These are phyloP conservation scores for Passiflora organensis DNA, from an alignment of 345 rosid genomes.

Conservation along the genomic window DNA sequence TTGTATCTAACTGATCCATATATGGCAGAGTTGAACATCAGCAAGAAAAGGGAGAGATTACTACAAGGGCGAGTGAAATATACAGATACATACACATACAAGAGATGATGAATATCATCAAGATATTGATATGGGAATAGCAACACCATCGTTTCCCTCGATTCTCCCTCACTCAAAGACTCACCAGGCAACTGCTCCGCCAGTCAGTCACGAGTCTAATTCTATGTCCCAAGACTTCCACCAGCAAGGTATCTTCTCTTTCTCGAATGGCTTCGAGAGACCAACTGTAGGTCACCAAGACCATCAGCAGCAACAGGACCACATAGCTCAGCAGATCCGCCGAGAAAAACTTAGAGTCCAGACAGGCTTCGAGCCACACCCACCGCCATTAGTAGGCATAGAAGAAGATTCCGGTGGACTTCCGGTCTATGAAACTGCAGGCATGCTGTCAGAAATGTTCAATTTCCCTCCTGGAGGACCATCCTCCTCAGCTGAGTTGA, in stretches of 20 bases:
- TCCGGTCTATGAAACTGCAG: constrained; percentile 69
- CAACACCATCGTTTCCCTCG: constrained; percentile 33
- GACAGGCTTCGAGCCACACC: constrained; percentile 30
- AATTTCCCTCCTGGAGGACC: constrained; percentile 51
- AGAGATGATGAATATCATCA: constrained; percentile 39
- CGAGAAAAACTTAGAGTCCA: constrained; percentile 55
- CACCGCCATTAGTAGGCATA: constrained; percentile 47
- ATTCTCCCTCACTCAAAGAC: constrained; percentile 21
- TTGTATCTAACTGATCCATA: constrained; percentile 22
- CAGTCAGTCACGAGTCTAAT: constrained; percentile 41
- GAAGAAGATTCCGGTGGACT: constrained; percentile 44
- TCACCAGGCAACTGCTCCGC: constrained; percentile 8
- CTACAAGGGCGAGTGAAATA: neutral
- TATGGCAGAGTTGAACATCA: constrained; percentile 20
- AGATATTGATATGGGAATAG: constrained; percentile 63
- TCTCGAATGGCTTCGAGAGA: constrained; percentile 73
- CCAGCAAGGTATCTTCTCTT: constrained; percentile 50
- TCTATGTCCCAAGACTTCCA: constrained; percentile 90
- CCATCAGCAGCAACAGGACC: constrained; percentile 42
- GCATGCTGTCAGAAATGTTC: constrained; percentile 97
- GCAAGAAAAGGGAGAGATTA: neutral
- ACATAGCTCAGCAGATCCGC: constrained; percentile 61
- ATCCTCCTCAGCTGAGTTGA: constrained; percentile 28
- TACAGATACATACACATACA: neutral
- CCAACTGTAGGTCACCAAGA: constrained; percentile 21